Evolutionary conservation across 192 early-diverging fungal genomes (phyloP).

Genomic region (Pecoramyces ruminantium): DNA sequence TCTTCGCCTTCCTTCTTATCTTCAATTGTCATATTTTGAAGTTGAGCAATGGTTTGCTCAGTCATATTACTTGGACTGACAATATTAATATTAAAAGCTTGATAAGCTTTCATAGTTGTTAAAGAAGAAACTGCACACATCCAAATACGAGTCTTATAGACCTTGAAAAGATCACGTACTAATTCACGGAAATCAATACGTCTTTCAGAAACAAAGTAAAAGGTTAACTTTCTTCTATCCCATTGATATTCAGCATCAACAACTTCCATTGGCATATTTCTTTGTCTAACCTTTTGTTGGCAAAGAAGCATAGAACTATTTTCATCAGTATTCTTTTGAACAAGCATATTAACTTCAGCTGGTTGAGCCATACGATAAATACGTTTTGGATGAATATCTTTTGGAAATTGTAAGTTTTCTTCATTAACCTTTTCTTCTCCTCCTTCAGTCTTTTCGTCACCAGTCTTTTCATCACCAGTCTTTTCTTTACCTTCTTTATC

Average conservation of each 20-base stretch:
- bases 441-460: no score
- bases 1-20: neutral
- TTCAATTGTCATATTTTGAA: neutral
- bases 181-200: constrained; percentile 93
- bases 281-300: constrained; percentile 74
- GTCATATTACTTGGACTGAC: neutral
- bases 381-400: constrained; percentile 79
- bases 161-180: constrained; percentile 87
- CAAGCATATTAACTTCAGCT: constrained; percentile 62
- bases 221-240: constrained; percentile 93
- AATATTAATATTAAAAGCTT: neutral
- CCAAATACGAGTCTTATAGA: constrained; percentile 97
- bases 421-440: neutral
- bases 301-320: constrained; percentile 72
- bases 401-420: constrained; percentile 13
- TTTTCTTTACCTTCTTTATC: neutral
- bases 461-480: neutral
- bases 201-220: constrained; percentile 84
- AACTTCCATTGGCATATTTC: constrained; percentile 85
- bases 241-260: constrained; percentile 98
- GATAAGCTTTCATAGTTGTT: neutral
- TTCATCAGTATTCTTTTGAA: constrained; percentile 74
- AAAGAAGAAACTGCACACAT: neutral
- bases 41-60: neutral
- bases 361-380: constrained; percentile 70